Base-by-base conservation (phyloP, 2,329 filamentous ascomycete species). In the Hortaea werneckii region DNA sequence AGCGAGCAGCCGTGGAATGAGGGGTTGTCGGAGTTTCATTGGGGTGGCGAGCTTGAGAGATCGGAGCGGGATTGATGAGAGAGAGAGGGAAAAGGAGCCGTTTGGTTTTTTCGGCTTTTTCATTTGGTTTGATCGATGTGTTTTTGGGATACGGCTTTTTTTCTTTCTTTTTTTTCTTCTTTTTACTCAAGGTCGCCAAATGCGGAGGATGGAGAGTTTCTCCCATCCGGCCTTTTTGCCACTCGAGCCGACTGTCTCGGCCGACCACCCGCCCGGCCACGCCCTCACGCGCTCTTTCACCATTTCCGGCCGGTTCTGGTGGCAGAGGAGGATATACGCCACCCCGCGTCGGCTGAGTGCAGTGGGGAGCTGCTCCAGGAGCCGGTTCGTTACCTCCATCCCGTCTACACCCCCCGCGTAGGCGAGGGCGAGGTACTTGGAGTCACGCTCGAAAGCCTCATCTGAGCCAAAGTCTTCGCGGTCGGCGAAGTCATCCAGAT, bases 201-300 rank as follows among this genome's bases (percentile, higher is more conserved):
- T 85, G 62, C 89, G 79, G 56, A 96, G 71, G 57, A 98, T 84
- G 60, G 88, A 83, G 65, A 98, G 71, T 69, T 85, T 94, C 71
- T 98, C 92, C 89, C 90, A 95, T 0, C 92, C 92, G 29, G 85
- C 90, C 65, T 84, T 80, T 71, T 83, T 87, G 41, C 90, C 90
- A 65, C 87, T 95, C 44, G 75, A 77, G 5, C 85, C 83, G 4
- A 94, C 88, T 12, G 78, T 86, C 63, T 88, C 80, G 7, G 79
- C 86, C 50, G 65, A 73, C 92, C 90, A 96, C 26, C 62, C 70
- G 9, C 42, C 45, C 13, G 68, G 70, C 78, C 84, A 79, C 3
- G 53, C 58, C 37, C 69, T 67, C 49, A 92, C 77, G 41, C 74
- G 67, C 49, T 70, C 63, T 64, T 82, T 87, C 42, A 94, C 85